Percentiles rank a stretch among this genome's conserved stretches.
These are phyloP conservation scores for Mortierella sp. DNA, from an alignment of 371 early-diverging fungal genomes.

Conservation along the genomic window DNA sequence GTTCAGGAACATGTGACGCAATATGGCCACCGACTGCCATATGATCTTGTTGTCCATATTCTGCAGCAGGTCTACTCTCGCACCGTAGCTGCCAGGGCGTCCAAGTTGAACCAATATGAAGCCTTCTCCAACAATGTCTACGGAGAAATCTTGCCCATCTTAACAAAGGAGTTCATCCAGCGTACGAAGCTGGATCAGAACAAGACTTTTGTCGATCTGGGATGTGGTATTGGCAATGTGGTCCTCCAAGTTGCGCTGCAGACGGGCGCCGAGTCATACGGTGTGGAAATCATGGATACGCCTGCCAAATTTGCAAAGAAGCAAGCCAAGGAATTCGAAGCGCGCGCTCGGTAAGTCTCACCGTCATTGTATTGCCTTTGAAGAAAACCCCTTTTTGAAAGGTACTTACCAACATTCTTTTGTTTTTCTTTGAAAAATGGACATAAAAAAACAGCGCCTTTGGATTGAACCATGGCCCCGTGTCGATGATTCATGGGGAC, in stretches of 20 bases:
- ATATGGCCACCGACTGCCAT: constrained; percentile 62
- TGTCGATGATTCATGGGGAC: constrained; percentile 79
- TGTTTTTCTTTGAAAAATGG: background rate
- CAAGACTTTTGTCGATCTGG: constrained; percentile 92
- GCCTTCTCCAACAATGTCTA: constrained; percentile 96
- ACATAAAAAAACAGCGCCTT: constrained; percentile 69
- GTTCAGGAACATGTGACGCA: constrained; percentile 50
- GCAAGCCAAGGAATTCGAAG: constrained; percentile 86
- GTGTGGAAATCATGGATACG: constrained; percentile 94
- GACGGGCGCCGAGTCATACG: constrained; percentile 84
- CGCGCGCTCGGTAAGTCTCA: constrained; percentile 84
- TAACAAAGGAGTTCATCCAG: constrained; percentile 87
- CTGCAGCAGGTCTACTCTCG: constrained; percentile 91
- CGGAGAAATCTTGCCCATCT: constrained; percentile 91
- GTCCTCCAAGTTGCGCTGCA: constrained; percentile 95
- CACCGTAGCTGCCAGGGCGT: constrained; percentile 87
- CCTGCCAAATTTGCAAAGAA: constrained; percentile 84
- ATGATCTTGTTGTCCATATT: constrained; percentile 84
- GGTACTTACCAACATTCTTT: too few relatives aligned
- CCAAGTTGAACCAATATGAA: constrained; percentile 84
- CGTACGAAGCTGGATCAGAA: constrained; percentile 72
- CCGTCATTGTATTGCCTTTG: too few relatives aligned
- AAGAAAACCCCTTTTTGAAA: too few relatives aligned
- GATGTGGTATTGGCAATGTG: constrained; percentile 96
- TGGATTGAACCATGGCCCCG: constrained; percentile 72